Conservation (phyloP, 2,329 filamentous ascomycete species). For the Ascochyta viciae-villosae region DNA sequence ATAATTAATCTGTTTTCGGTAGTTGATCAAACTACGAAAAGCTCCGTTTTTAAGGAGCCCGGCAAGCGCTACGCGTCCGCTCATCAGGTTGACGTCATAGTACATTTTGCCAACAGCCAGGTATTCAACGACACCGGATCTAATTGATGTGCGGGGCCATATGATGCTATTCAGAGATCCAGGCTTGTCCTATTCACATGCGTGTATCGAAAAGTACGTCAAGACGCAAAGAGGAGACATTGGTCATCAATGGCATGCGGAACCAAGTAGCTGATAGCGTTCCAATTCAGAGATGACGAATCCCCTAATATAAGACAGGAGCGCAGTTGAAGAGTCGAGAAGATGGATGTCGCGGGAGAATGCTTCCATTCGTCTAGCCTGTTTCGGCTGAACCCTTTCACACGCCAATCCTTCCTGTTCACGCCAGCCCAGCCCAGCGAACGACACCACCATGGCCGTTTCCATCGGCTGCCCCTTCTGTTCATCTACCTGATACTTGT, state of each 20-base stretch:
- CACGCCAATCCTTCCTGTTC: slow-evolving; percentile 8
- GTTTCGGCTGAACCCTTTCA: slow-evolving; percentile 11
- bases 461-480: slow-evolving; percentile 9
- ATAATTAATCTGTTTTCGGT: not conserved
- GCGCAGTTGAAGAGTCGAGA: not conserved
- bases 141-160: not conserved
- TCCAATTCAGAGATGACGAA: not conserved
- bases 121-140: not conserved
- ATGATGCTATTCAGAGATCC: not conserved
- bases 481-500: slow-evolving; percentile 10
- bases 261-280: not conserved
- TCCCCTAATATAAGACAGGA: slow-evolving; percentile 1
- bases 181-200: not conserved
- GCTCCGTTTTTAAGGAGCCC: not conserved
- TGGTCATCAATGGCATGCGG: not conserved
- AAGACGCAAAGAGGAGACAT: not conserved
- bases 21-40: not conserved
- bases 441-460: slow-evolving; percentile 14
- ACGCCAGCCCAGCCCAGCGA: slow-evolving; percentile 1
- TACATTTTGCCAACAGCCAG: not conserved
- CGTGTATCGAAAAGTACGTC: not conserved
- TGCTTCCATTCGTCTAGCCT: slow-evolving; percentile 1
- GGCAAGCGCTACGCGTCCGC: not conserved
- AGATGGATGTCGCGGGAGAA: not conserved
- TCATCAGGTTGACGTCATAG: slow-evolving; percentile 15